Evolutionary conservation across 495 filamentous ascomycete species (phyloP), one percentile per base, ranked within the genome.

Genomic region (Aspergillus homomorphus): DNA sequence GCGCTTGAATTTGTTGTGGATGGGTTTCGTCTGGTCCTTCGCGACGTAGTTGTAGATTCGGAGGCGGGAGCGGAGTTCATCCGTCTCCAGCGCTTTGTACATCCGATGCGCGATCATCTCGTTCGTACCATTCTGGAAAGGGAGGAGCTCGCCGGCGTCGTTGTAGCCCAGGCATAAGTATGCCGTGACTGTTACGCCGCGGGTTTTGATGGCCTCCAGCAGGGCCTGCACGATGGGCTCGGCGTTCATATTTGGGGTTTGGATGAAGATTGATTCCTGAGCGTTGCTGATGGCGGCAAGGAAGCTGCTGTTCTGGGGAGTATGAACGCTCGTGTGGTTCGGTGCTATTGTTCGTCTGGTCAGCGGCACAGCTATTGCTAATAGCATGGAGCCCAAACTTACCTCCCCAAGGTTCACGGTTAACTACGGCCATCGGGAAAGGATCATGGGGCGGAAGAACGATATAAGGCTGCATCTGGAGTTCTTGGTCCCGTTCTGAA

Each of bases 131-230:
- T 86, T 86, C 70, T 92, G 89, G 57, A 79, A 77, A 1, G 89
- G 89, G 1, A 92, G 81, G 14, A 91, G 74, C 63, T 91, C 87
- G 53, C 89, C 89, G 8, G 84, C 75, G 59, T 92, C 89, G 61
- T 91, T 91, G 67, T 92, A 92, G 1, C 89, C 87, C 1, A 91
- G 78, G 53, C 86, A 89, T 20, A 91, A 71, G 57, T 89, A 91
- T 64, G 80, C 86, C 2, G 80, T 82, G 1, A 91, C 84, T 12
- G 82, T 71, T 2, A 90, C 73, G 15, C 87, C 87, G 16, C 87
- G 77, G 51, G 83, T 78, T n/a, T 26, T 12, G 46, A 84, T 80
- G 1, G 89, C 88, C 19, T 80, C 79, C 1, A 78, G 57, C 21
- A 91, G 72, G 3, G 85, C 83, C 1, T 86, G 80, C 1, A 88